Conservation (phyloP, 129 eudicot species). For the Apium graveolens region DNA sequence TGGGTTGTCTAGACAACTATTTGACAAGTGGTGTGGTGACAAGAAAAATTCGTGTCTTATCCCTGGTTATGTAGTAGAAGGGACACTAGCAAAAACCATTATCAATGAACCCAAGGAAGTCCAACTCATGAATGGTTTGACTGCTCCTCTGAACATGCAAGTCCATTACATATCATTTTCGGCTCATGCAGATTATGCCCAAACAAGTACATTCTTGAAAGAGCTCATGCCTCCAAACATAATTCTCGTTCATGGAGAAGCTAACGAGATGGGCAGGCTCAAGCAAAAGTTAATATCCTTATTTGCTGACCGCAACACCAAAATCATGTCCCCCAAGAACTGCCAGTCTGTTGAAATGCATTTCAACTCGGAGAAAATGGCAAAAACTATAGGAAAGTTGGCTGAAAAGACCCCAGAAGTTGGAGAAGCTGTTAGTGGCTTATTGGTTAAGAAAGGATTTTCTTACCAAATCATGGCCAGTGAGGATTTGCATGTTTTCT, state of each 20-base stretch:
- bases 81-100: slow-evolving; percentile 74
- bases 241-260: slow-evolving; percentile 89
- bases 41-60: slow-evolving; percentile 82
- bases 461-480: slow-evolving; percentile 90
- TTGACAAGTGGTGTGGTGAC: slow-evolving; percentile 90
- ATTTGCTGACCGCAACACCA: slow-evolving; percentile 78
- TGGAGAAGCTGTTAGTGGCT: slow-evolving; percentile 74
- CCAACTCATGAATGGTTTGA: slow-evolving; percentile 72
- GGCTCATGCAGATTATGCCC: slow-evolving; percentile 91
- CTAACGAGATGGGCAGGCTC: slow-evolving; percentile 92
- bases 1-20: slow-evolving; percentile 85
- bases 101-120: slow-evolving; percentile 94
- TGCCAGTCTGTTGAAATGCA: slow-evolving; percentile 92
- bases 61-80: slow-evolving; percentile 91
- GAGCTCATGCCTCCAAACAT: slow-evolving; percentile 98
- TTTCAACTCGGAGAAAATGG: slow-evolving; percentile 86
- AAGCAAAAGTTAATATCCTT: slow-evolving; percentile 64
- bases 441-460: slow-evolving; percentile 85
- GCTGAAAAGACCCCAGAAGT: slow-evolving; percentile 73
- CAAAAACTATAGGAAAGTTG: slow-evolving; percentile 79
- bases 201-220: slow-evolving; percentile 81
- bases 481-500: slow-evolving; percentile 81
- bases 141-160: slow-evolving; percentile 86
- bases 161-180: slow-evolving; percentile 94
- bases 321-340: slow-evolving; percentile 79